Conservation (phyloP, 2,329 filamentous ascomycete genomes). For the Beauveria sp. region DNA sequence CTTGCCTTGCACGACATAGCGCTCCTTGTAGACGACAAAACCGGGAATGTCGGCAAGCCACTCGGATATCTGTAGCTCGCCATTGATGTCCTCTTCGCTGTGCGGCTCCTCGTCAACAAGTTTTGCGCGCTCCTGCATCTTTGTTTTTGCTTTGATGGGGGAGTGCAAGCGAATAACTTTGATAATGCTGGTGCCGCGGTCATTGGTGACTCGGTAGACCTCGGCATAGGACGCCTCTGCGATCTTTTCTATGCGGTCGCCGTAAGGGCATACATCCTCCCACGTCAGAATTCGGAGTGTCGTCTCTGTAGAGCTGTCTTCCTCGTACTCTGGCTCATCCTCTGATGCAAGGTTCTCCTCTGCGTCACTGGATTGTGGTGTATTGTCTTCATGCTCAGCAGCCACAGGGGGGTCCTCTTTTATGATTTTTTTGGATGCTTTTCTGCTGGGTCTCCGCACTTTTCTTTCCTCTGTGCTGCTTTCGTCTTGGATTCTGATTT, state of each 20-base stretch:
- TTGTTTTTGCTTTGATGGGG: slow-evolving; percentile 50
- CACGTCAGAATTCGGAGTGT: slow-evolving; percentile 42
- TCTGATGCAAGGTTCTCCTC: slow-evolving; percentile 10
- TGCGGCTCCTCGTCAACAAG: slow-evolving; percentile 54
- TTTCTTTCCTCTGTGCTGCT: background rate
- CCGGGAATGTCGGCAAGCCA: slow-evolving; percentile 56
- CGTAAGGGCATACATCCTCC: slow-evolving; percentile 48
- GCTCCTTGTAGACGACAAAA: slow-evolving; percentile 59
- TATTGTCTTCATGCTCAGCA: background rate
- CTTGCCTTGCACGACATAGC: slow-evolving; percentile 51
- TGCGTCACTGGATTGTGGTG: background rate
- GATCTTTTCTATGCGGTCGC: slow-evolving; percentile 52
- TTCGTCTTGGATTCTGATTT: slow-evolving; percentile 16
- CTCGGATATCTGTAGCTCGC: slow-evolving; percentile 56
- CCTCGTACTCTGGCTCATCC: background rate
- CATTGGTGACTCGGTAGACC: slow-evolving; percentile 55
- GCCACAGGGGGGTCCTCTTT: background rate
- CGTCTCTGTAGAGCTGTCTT: background rate
- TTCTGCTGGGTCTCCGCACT: background rate
- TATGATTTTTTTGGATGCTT: background rate
- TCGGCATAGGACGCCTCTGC: slow-evolving; percentile 61
- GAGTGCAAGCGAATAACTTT: slow-evolving; percentile 55
- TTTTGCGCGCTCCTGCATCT: slow-evolving; percentile 43
- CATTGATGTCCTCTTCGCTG: slow-evolving; percentile 44
- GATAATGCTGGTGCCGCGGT: slow-evolving; percentile 54